Percentiles rank a stretch among this genome's conserved stretches.
phyloP scores from a whole-genome alignment of 768 basidiomycete species.

The Calocybe cyanea region DNA sequence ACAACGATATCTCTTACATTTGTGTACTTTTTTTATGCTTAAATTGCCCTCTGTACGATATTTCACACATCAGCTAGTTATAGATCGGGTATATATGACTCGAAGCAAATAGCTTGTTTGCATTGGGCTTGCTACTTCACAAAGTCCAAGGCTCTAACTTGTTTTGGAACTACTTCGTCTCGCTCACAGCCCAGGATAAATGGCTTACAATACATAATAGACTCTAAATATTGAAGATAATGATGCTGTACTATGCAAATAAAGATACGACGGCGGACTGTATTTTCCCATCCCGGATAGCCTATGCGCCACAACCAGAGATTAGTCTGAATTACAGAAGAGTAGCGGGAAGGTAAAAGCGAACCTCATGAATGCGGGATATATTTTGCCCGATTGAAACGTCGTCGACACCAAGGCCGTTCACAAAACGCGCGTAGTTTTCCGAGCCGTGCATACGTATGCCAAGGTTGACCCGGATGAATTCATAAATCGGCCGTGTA shows the following conservation, averaged over 20 bases:
- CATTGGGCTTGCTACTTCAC: too few relatives aligned
- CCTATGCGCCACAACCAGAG: conserved; percentile 8
- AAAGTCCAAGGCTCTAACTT: too few relatives aligned
- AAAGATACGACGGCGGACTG: conserved; percentile 52
- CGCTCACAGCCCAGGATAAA: too few relatives aligned
- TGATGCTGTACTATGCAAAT: conserved; percentile 30
- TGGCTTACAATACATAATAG: too few relatives aligned
- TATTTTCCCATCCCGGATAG: conserved; percentile 55
- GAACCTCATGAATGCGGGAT: conserved; percentile 66
- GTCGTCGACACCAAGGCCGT: conserved; percentile 45
- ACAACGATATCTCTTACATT: not conserved
- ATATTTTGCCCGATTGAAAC: conserved; percentile 69
- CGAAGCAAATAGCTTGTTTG: too few relatives aligned
- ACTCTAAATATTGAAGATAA: not conserved
- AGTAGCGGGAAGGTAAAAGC: too few relatives aligned
- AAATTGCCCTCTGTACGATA: too few relatives aligned
- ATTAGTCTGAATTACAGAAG: not conserved
- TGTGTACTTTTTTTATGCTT: not conserved
- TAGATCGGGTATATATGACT: too few relatives aligned
- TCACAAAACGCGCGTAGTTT: conserved; percentile 46
- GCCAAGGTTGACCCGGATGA: conserved; percentile 58
- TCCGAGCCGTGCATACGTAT: conserved; percentile 76
- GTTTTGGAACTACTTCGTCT: too few relatives aligned
- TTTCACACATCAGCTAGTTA: too few relatives aligned
- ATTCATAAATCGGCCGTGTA: conserved; percentile 68